These are phyloP conservation scores for Vitis amurensis DNA, from an alignment of 164 flowering plant species.

Conservation along the genomic window DNA sequence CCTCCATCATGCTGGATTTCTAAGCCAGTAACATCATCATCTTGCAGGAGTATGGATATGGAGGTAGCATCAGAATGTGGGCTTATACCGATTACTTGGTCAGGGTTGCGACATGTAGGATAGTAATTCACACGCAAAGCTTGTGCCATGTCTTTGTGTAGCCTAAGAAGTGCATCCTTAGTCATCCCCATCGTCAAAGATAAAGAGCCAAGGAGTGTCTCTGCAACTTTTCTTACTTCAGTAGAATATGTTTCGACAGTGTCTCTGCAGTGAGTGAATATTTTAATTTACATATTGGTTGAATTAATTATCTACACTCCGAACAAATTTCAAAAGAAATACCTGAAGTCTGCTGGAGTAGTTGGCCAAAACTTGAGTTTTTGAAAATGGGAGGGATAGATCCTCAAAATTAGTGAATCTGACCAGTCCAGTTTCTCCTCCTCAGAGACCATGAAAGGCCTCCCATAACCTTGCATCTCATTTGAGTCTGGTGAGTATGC, in stretches of 20 bases:
- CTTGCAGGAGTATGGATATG: constrained; percentile 27
- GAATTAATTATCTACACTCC: no score
- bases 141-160: constrained; percentile 20
- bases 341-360: constrained; percentile 1
- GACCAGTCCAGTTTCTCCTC: constrained; percentile 6
- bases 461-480: constrained; percentile 8
- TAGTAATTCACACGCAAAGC: constrained; percentile 33
- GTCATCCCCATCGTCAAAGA: constrained; percentile 24
- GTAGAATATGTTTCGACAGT: constrained; percentile 4
- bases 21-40: constrained; percentile 10
- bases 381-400: neutral
- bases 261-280: neutral
- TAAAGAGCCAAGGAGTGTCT: neutral
- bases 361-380: constrained; percentile 2
- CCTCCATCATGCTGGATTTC: constrained; percentile 2
- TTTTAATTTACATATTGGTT: no score
- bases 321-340: neutral
- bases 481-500: neutral
- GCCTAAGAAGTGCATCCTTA: constrained; percentile 6
- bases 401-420: neutral
- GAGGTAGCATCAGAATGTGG: constrained; percentile 31
- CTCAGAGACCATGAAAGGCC: neutral
- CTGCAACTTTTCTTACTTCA: neutral
- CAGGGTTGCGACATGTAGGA: constrained; percentile 22
- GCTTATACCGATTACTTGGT: constrained; percentile 23